Evolutionary conservation across 768 basidiomycete species (phyloP).

Genomic region (Calocybe indica): DNA sequence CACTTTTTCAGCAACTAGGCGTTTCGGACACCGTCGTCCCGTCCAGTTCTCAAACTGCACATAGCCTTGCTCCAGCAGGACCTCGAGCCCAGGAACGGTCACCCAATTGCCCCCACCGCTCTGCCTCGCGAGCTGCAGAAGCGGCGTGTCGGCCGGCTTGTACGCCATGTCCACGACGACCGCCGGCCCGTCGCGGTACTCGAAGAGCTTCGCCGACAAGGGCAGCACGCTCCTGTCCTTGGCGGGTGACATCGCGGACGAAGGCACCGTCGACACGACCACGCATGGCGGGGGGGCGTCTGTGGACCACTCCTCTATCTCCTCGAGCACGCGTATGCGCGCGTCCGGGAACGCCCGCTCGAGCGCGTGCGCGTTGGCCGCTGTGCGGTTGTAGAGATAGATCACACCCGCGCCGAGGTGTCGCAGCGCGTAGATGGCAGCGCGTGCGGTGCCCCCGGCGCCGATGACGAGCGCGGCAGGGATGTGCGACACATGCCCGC

Average conservation of each 20-base stretch:
- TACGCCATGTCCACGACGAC: conserved; percentile 95
- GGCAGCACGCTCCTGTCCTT: conserved; percentile 29
- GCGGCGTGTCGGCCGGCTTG: conserved; percentile 78
- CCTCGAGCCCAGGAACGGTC: conserved; percentile 73
- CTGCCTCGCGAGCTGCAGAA: conserved; percentile 61
- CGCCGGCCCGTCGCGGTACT: conserved; percentile 38
- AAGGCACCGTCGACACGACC: conserved; percentile 88
- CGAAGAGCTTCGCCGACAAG: conserved; percentile 55
- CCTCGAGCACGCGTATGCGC: conserved; percentile 53
- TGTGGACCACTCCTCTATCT: conserved; percentile 47
- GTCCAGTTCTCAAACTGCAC: conserved; percentile 84
- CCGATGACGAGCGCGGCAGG: conserved; percentile 80
- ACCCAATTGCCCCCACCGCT: conserved; percentile 49
- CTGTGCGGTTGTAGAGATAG: conserved; percentile 87
- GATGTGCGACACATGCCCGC: conserved; percentile 32
- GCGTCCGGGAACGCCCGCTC: conserved; percentile 61
- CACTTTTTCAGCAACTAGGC: conserved; percentile 40
- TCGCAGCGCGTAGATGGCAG: conserved; percentile 87
- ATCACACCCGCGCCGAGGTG: conserved; percentile 61
- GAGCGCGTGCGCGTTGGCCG: conserved; percentile 64
- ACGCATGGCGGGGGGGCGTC: conserved; percentile 50
- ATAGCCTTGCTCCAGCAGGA: conserved; percentile 86
- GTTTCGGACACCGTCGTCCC: conserved; percentile 51
- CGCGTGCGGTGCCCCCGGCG: conserved; percentile 91
- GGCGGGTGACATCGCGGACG: conserved; percentile 43